Conservation (phyloP, 257 asterid species). For the Coffea canephora region DNA sequence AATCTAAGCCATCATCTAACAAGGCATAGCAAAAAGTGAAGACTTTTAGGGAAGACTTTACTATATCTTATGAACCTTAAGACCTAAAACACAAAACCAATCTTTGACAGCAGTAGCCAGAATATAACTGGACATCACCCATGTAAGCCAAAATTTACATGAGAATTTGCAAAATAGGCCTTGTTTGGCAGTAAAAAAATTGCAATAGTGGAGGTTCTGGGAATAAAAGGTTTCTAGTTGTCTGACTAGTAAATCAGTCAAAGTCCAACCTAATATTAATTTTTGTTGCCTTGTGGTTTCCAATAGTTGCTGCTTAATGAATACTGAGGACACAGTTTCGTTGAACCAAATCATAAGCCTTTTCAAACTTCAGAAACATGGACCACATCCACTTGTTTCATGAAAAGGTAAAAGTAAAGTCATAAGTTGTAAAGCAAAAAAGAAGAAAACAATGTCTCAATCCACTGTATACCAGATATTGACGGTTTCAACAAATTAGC, state of each 20-base stretch:
- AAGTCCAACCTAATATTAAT: background rate
- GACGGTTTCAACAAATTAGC: too few relatives aligned
- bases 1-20: background rate
- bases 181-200: background rate
- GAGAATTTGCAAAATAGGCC: background rate
- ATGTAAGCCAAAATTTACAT: background rate
- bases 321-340: background rate
- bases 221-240: background rate
- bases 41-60: background rate
- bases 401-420: background rate
- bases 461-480: background rate
- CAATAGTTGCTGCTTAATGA: background rate
- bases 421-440: too few relatives aligned
- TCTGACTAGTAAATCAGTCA: background rate
- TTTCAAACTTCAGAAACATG: background rate
- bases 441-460: background rate
- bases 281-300: background rate
- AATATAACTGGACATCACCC: background rate
- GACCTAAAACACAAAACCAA: background rate
- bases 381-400: background rate
- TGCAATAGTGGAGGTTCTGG: background rate
- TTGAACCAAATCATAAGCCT: background rate
- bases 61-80: background rate
- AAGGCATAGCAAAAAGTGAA: background rate
- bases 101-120: background rate